Conservation (phyloP, 352 stramenopile genomes). For the Phytophthora palmivora region DNA sequence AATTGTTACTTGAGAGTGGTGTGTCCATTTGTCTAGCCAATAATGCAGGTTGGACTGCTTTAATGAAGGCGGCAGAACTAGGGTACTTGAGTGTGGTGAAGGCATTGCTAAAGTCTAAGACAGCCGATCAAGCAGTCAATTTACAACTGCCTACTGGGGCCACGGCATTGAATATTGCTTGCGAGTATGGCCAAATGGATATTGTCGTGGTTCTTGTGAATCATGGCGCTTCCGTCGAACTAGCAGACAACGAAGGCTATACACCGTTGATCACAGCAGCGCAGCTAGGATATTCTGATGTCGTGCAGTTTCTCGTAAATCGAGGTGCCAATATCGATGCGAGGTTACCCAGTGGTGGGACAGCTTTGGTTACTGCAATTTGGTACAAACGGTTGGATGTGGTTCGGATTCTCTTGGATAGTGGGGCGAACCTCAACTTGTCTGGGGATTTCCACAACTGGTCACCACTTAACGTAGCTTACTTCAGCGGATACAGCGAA, state of each 20-base stretch:
- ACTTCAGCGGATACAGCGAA: constrained; percentile 30
- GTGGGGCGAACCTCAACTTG: constrained; percentile 22
- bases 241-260: constrained; percentile 19
- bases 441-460: constrained; percentile 28
- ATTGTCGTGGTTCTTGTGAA: constrained; percentile 9
- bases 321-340: constrained; percentile 3
- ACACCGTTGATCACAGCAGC: constrained; percentile 21
- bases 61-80: constrained; percentile 9
- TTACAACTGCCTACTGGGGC: constrained; percentile 15
- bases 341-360: constrained; percentile 14
- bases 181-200: constrained; percentile 18
- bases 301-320: constrained; percentile 24
- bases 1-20: constrained; percentile 1
- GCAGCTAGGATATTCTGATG: constrained; percentile 18
- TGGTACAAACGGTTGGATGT: constrained; percentile 19
- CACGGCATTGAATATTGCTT: constrained; percentile 22
- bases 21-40: not conserved
- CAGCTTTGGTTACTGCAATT: constrained; percentile 15
- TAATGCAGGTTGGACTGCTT: constrained; percentile 9
- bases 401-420: constrained; percentile 29
- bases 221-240: constrained; percentile 13
- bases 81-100: constrained; percentile 5
- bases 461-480: constrained; percentile 18
- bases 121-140: not conserved
- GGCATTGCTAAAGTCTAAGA: constrained; percentile 1